Base-by-base conservation (phyloP, 2,329 filamentous ascomycete species). In the Escovopsis weberi region DNA sequence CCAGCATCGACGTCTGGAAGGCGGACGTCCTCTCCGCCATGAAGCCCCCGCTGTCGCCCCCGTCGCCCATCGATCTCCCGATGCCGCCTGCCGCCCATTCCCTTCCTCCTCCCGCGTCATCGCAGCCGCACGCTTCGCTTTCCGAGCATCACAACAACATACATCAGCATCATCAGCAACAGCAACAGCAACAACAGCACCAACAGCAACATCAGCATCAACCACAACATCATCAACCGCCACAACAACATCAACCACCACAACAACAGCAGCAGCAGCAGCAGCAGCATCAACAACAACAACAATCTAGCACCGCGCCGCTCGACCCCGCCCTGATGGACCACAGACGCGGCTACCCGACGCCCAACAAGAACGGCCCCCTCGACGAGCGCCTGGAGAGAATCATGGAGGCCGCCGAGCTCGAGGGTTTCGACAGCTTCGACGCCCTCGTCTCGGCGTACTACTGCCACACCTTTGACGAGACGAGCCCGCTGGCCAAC, bases 361-460 rank as follows among this genome's bases (percentile, higher is more conserved):
- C 5, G 26, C 45, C 6, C 28, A 39, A n/a, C 42, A 37, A 11
- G 33, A 33, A 10, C 28, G 26, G 26, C n/a, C 4, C n/a, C 12
- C 32, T 19, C 18, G 50, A 53, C 33, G 48, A 52, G n/a, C 48
- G 49, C 10, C 39, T 54, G 5, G 49, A 52, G 33, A 44, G 43
- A 32, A 49, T 53, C 39, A 51, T 55, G 48, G 44, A 48, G 18
- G 46, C 48, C 12, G 47, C 49, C 2, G 46, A 51, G 26, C 50
- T 49, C 2, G 47, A 44, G 2, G 54, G 53, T 6, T 56, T 56
- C 34, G 47, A 51, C 3, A 53, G 43, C 12, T 53, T 58, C 18
- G 54, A 58, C 26, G 47, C 50, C 12, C 36, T 54, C 12, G 53
- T 50, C n/a, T 47, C 50, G 11, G 48, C 53, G 3, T 57, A 56